Conservation (phyloP, 192 early-diverging fungal genomes). For the Geranomyces variabilis region DNA sequence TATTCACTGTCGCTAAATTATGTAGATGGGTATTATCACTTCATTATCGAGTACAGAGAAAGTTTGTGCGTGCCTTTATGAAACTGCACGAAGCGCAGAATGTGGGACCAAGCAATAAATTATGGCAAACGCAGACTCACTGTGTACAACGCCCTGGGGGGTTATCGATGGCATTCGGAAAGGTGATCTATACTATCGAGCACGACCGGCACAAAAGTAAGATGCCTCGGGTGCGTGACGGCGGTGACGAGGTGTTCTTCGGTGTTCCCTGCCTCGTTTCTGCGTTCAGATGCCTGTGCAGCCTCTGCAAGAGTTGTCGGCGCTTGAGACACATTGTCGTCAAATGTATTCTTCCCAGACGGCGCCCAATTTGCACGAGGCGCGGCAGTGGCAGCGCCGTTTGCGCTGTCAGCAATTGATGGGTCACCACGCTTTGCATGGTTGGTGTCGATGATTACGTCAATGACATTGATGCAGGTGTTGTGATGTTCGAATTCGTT, state of each 20-base stretch:
- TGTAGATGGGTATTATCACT: too few species aligned
- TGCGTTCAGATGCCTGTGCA: not conserved
- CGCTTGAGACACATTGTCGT: constrained; percentile 29
- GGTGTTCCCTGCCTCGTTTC: not conserved
- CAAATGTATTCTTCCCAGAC: constrained; percentile 15
- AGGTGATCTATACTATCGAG: constrained; percentile 48
- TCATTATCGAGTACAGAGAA: too few species aligned
- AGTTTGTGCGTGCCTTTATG: too few species aligned
- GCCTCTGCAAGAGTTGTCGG: constrained; percentile 3
- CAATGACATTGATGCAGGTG: constrained; percentile 58
- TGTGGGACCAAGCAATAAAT: not conserved
- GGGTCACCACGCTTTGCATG: not conserved
- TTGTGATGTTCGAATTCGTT: constrained; percentile 50
- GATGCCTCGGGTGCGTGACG: constrained; percentile 37
- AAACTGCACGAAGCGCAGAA: constrained; percentile 11
- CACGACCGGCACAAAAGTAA: constrained; percentile 45
- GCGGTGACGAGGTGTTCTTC: not conserved
- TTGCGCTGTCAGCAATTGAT: not conserved
- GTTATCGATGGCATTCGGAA: not conserved
- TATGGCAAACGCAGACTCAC: too few species aligned
- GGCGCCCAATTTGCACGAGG: not conserved
- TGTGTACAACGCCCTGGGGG: too few species aligned
- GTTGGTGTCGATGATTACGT: constrained; percentile 43
- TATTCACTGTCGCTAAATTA: too few species aligned
- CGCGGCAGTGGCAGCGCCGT: not conserved